Percentiles rank a stretch among this genome's conserved stretches.
These are phyloP conservation scores for Ascochyta rabiei DNA, from an alignment of 2,329 filamentous ascomycete genomes.

Conservation along the genomic window DNA sequence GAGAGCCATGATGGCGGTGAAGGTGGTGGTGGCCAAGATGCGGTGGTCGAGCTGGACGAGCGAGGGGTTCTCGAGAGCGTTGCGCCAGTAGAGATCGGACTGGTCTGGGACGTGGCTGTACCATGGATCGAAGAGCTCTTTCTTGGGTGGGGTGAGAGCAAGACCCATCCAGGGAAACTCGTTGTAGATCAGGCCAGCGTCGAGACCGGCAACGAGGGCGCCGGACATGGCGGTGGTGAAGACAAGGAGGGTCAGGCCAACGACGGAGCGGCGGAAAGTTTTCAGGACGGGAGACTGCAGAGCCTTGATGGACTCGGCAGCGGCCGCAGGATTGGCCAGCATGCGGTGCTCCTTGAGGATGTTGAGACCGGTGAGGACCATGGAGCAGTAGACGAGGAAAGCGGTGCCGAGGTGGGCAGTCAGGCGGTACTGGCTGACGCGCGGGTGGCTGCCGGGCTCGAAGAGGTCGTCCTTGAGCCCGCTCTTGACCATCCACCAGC, in stretches of 20 bases:
- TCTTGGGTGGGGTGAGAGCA: constrained; percentile 78
- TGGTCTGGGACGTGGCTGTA: constrained; percentile 80
- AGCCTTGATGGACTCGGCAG: constrained; percentile 64
- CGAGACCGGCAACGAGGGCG: constrained; percentile 89
- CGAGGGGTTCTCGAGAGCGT: constrained; percentile 95
- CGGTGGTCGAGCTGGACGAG: constrained; percentile 96
- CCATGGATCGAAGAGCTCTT: constrained; percentile 83
- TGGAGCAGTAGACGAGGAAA: constrained; percentile 91
- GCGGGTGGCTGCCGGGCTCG: constrained; percentile 84
- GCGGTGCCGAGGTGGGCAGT: constrained; percentile 88
- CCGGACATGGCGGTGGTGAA: constrained; percentile 94
- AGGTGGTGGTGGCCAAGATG: constrained; percentile 87
- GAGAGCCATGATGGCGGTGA: constrained; percentile 77
- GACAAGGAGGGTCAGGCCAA: constrained; percentile 74
- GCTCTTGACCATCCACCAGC: constrained; percentile 99
- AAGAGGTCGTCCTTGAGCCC: constrained; percentile 96
- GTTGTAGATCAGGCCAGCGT: constrained; percentile 97
- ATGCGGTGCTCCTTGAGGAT: constrained; percentile 80
- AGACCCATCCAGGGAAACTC: constrained; percentile 96
- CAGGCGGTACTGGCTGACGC: constrained; percentile 93
- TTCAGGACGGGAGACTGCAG: constrained; percentile 70
- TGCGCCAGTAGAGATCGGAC: constrained; percentile 92
- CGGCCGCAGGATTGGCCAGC: constrained; percentile 68
- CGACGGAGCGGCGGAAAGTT: constrained; percentile 74
- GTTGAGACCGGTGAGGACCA: constrained; percentile 86